Evolutionary conservation across 495 filamentous ascomycete genomes (phyloP).

Genomic region (Chaetomium tenue): DNA sequence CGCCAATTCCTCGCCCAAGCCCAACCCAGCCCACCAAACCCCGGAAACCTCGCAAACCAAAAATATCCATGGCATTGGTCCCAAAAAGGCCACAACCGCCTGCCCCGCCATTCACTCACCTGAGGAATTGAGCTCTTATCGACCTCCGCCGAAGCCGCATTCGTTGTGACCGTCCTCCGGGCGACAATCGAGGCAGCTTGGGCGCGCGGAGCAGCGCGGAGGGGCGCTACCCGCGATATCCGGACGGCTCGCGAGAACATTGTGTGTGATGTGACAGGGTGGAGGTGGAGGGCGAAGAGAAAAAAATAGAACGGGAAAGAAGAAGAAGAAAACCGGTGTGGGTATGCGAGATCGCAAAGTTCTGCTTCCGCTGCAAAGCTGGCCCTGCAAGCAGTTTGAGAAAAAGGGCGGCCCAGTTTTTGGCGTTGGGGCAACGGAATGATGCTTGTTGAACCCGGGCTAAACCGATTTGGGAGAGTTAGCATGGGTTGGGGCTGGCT

Average conservation of each 20-base stretch:
- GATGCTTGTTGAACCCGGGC: slow-evolving; percentile 31
- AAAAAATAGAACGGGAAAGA: slow-evolving; percentile 6
- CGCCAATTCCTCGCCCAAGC: neutral
- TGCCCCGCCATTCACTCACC: slow-evolving; percentile 39
- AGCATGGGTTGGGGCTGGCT: slow-evolving; percentile 11
- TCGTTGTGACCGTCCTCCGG: slow-evolving; percentile 77
- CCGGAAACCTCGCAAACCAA: neutral
- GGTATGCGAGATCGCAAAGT: slow-evolving; percentile 21
- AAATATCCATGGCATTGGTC: neutral
- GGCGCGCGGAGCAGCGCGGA: slow-evolving; percentile 41
- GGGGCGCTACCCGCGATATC: slow-evolving; percentile 46
- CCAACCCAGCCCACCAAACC: neutral
- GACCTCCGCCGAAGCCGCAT: slow-evolving; percentile 86
- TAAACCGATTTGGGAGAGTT: slow-evolving; percentile 24
- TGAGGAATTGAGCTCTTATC: slow-evolving; percentile 77
- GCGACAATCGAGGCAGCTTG: slow-evolving; percentile 52
- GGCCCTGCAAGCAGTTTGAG: slow-evolving; percentile 9
- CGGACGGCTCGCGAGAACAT: slow-evolving; percentile 57
- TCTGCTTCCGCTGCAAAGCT: slow-evolving; percentile 6
- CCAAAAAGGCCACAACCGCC: slow-evolving; percentile 8
- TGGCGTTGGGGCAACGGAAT: slow-evolving; percentile 30
- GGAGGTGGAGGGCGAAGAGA: slow-evolving; percentile 3
- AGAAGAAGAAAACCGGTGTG: neutral
- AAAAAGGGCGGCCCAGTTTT: slow-evolving; percentile 29
- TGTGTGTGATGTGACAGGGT: slow-evolving; percentile 19